Evolutionary conservation across 2,329 filamentous ascomycete genomes (phyloP).

Genomic region (Nothopassalora personata): DNA sequence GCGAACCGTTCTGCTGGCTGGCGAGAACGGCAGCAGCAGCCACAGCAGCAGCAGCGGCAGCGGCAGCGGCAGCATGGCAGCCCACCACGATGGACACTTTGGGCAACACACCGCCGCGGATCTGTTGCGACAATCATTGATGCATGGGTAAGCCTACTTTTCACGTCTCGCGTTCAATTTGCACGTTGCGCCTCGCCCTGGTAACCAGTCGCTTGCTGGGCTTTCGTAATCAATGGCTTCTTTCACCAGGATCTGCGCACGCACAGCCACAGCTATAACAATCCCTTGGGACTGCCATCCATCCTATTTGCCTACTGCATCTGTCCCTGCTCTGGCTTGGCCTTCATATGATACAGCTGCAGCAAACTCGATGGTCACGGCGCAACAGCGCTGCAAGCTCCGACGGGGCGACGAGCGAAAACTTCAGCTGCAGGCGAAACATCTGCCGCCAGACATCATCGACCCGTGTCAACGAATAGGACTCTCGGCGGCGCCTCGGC

Average conservation of each 20-base stretch:
- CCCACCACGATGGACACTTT: conserved; percentile 39
- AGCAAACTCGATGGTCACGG: background rate
- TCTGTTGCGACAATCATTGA: conserved; percentile 53
- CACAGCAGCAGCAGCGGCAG: conserved; percentile 10
- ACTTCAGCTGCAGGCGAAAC: background rate
- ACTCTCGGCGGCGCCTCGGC: background rate
- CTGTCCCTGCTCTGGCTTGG: background rate
- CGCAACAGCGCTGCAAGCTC: conserved; percentile 2
- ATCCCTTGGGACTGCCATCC: background rate
- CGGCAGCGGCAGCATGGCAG: conserved; percentile 18
- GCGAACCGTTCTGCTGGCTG: background rate
- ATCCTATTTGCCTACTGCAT: background rate
- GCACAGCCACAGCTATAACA: background rate
- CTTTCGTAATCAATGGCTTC: background rate
- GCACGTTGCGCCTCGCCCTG: conserved; percentile 8
- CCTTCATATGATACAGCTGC: background rate
- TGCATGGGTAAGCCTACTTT: conserved; percentile 46
- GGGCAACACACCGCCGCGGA: conserved; percentile 48
- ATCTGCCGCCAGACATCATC: conserved; percentile 7
- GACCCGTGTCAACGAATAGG: background rate
- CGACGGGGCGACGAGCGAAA: background rate
- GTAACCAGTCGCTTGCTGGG: conserved; percentile 1
- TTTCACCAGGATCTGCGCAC: background rate
- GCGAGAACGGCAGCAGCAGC: background rate
- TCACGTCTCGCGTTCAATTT: conserved; percentile 21